phyloP scores from a whole-genome alignment of 805 yeast species.

The Lachancea sp. region DNA sequence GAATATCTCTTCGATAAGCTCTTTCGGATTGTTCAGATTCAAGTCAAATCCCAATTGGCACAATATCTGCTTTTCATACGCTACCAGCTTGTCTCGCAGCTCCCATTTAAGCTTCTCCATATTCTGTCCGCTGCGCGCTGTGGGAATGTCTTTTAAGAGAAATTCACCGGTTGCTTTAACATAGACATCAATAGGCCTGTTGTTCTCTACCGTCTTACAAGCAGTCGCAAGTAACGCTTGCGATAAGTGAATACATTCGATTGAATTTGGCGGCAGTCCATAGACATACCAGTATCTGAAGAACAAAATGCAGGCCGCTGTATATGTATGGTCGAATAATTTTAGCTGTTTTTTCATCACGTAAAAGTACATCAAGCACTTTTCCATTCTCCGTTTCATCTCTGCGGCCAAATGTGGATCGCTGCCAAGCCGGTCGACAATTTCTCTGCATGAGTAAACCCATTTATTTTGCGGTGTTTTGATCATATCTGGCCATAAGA shows the following conservation, averaged over 20 bases:
- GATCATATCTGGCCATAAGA: constrained; percentile 33
- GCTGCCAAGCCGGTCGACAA: constrained; percentile 26
- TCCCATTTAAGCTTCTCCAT: constrained; percentile 34
- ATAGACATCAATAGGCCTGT: constrained; percentile 32
- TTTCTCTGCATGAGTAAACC: constrained; percentile 26
- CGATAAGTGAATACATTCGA: constrained; percentile 29
- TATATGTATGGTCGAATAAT: constrained; percentile 32
- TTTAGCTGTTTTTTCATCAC: constrained; percentile 31
- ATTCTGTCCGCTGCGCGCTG: constrained; percentile 20
- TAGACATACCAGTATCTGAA: constrained; percentile 32
- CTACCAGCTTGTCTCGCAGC: constrained; percentile 30
- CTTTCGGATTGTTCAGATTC: constrained; percentile 31
- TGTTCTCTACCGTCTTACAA: constrained; percentile 33
- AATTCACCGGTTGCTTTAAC: constrained; percentile 30
- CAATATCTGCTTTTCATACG: constrained; percentile 27
- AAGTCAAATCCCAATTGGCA: constrained; percentile 32
- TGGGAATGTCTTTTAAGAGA: constrained; percentile 17
- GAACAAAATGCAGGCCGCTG: constrained; percentile 31
- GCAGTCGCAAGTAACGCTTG: constrained; percentile 33
- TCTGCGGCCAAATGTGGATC: constrained; percentile 18
- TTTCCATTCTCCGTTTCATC: constrained; percentile 30
- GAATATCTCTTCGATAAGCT: constrained; percentile 31
- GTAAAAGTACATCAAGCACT: constrained; percentile 31
- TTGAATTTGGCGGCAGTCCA: constrained; percentile 24
- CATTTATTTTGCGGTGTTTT: constrained; percentile 28